Evolutionary conservation across 2,329 filamentous ascomycete species (phyloP), one percentile per base, ranked within the genome.

Genomic region (Raffaelea albimanens): DNA sequence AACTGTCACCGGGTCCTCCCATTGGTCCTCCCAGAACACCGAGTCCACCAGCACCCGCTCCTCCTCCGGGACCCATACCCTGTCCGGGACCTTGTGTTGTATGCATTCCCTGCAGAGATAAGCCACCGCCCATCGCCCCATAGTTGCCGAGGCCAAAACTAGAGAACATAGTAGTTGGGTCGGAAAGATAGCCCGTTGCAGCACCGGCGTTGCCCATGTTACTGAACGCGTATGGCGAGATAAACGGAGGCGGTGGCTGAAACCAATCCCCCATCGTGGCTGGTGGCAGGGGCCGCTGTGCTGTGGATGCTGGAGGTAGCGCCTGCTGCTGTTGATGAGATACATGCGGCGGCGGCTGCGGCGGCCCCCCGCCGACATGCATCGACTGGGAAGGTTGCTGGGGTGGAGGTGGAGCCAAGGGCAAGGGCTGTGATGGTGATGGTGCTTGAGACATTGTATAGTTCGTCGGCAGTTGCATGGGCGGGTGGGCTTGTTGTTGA

Each of bases 221-320:
- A 39, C 51, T 50, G 48, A 75, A 75, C 7, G 67, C 61, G 48
- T 76, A 76, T 0, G 75, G 73, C 2, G 73, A 71, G 44, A 78
- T 71, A 53, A 78, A 73, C 0, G 71, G 72, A 1, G 72, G 63
- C 8, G 72, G 71, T 0, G 72, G 71, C 11, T 66, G 69, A 61
- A 75, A 78, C 76, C 76, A 80, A 50, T 69, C 65, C 5, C 66
- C 64, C 3, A 67, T 59, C 7, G 63, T 64, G 1, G 65, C 63
- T 3, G 66, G 53, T 3, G 63, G 65, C 20, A 74, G 65, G 2
- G 41, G 34, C 5, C 34, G 34, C 21, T 18, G 43, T 8, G 10
- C 36, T 31, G 45, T 19, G 3, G 18, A 18, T 16, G 29, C 19
- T 34, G 39, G 14, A 3, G 36, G 8, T 8, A 38, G 13, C n/a